Base-by-base conservation (phyloP, 257 asterid genomes). In the Solanum sejunctum region DNA sequence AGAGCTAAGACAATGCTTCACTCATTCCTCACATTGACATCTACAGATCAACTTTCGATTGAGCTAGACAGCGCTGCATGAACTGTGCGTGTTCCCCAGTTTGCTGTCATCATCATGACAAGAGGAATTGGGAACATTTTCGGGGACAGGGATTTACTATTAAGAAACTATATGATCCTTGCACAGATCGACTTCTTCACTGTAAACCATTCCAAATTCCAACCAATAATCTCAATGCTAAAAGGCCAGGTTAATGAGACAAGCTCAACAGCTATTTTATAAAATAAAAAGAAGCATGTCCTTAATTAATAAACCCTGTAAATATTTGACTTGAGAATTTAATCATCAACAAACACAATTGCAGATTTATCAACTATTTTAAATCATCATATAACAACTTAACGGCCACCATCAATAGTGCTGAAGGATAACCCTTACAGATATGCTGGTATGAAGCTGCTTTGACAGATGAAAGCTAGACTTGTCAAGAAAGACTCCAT, bases 401-500 rank as follows among this genome's bases (percentile, higher is more conserved):
- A 67, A 20, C 7, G 70, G 36, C 61, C 69, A 78, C 75, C 54
- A 32, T 45, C 23, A 56, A 47, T 47, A 84, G 43, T 47, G 63
- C 67, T 73, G 71, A 83, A 80, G 60, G 80, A 92, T 92, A 89
- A 90, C 93, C 86, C 94, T 87, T 89, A 88, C 66, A 88, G 13
- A 51, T 86, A 88, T 84, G 87, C 84, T 88, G 47, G 87, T 87
- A 85, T 32, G 85, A 84, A 84, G 88, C 84, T 69, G 85, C 85
- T 87, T 90, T 72, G 88, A 81, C 84, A 90, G 84, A 71, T 84
- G 92, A 84, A 92, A 93, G 80, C 89, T 82, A 43, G 98, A 93
- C 90, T 90, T 95, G 86, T 93, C 98, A 52, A 84, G 87, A 87
- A 92, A 90, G 85, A 88, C 92, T 81, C 94, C 92, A 58, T 95